Conservation (phyloP, 2,329 filamentous ascomycete genomes). For the Aureobasidium sp. region DNA sequence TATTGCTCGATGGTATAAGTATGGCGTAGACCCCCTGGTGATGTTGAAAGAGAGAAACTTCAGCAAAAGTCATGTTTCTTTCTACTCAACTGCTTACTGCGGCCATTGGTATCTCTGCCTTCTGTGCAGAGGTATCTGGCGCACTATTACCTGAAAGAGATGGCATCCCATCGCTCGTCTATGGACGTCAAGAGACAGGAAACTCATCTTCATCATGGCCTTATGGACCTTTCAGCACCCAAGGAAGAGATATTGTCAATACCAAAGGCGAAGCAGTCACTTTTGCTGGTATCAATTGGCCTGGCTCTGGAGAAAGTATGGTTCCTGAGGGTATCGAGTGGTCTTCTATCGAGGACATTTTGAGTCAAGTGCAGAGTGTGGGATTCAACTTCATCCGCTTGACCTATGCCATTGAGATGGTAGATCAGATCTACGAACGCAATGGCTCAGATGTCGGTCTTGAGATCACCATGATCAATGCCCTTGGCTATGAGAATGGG, state of each 20-base stretch:
- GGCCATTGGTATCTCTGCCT: background rate
- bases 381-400: constrained; percentile 57
- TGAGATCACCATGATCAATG: constrained; percentile 17
- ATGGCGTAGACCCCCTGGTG: background rate
- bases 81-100: background rate
- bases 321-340: constrained; percentile 57
- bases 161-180: background rate
- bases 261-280: constrained; percentile 27
- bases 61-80: background rate
- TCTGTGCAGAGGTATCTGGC: background rate
- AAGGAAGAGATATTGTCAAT: constrained; percentile 26
- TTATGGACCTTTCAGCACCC: constrained; percentile 18
- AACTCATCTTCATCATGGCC: background rate
- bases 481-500: constrained; percentile 47
- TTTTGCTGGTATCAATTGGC: constrained; percentile 53
- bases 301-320: constrained; percentile 53
- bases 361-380: constrained; percentile 48
- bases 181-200: background rate
- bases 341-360: constrained; percentile 46
- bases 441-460: constrained; percentile 15
- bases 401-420: constrained; percentile 56
- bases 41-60: background rate
- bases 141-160: background rate
- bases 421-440: constrained; percentile 34
- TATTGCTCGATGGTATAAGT: background rate